phyloP scores from a whole-genome alignment of 164 flowering plant genomes.

The Platanus orientalis region DNA sequence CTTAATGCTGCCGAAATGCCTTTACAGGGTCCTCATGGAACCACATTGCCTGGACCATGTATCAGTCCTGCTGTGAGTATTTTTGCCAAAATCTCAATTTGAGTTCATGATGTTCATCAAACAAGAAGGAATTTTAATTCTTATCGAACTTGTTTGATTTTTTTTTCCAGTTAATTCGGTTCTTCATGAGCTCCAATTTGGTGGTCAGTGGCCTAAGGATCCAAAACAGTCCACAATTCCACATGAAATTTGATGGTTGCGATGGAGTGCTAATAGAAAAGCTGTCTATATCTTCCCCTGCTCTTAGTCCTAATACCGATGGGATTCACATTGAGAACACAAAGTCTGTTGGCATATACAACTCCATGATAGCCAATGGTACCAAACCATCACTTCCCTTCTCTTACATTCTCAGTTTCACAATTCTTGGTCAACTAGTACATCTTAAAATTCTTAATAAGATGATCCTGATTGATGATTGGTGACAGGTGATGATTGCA shows the following conservation, averaged over 20 bases:
- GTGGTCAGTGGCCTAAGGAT: conserved; percentile 42
- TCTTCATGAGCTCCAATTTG: conserved; percentile 61
- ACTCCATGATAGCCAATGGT: conserved; percentile 61
- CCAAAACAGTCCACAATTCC: conserved; percentile 69
- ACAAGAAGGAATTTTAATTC: too few species aligned
- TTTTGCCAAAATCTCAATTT: neutral
- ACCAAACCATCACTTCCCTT: neutral
- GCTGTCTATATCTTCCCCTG: conserved; percentile 55
- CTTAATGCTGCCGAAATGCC: neutral
- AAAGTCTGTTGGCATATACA: conserved; percentile 47
- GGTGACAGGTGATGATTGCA: conserved; percentile 64
- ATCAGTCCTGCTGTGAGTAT: conserved; percentile 1
- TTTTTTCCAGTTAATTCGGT: conserved; percentile 46
- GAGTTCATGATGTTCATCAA: neutral
- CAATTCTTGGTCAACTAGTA: neutral
- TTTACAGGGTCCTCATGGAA: conserved; percentile 51
- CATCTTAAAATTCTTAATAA: neutral
- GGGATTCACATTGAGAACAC: conserved; percentile 75
- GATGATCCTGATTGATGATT: neutral
- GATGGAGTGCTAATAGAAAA: conserved; percentile 53
- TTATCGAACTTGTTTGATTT: neutral
- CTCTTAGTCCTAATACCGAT: conserved; percentile 72
- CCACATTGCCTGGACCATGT: conserved; percentile 32
- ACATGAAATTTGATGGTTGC: conserved; percentile 71
- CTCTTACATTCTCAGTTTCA: neutral